These are phyloP conservation scores for Alternaria ethzedia DNA, from an alignment of 2,329 filamentous ascomycete species.

Conservation along the genomic window DNA sequence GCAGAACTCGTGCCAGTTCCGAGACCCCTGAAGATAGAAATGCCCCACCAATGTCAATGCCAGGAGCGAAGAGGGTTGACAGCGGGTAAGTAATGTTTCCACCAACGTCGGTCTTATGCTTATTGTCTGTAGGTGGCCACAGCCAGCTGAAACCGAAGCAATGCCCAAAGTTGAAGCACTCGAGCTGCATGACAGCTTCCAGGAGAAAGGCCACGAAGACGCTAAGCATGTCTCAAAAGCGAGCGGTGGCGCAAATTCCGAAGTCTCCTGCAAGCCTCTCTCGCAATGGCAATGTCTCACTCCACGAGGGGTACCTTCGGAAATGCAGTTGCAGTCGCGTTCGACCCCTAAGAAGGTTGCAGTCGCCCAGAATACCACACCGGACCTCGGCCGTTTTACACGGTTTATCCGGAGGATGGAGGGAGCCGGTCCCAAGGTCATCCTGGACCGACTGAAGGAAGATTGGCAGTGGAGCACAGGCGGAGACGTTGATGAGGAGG, in stretches of 20 bases:
- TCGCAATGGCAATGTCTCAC: constrained; percentile 44
- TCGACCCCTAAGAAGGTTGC: constrained; percentile 22
- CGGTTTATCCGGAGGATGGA: constrained; percentile 64
- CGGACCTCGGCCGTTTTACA: constrained; percentile 54
- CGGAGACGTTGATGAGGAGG: constrained; percentile 54
- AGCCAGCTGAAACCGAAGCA: constrained; percentile 25
- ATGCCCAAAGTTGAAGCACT: constrained; percentile 30
- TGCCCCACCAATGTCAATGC: not conserved
- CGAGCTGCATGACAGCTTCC: constrained; percentile 22
- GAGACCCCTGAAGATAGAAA: constrained; percentile 13
- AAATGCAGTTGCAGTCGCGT: constrained; percentile 23
- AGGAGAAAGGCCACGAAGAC: constrained; percentile 1
- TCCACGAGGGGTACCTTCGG: constrained; percentile 24
- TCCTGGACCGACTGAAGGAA: constrained; percentile 63
- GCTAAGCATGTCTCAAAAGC: constrained; percentile 15
- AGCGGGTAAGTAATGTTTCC: constrained; percentile 4
- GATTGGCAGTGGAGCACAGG: constrained; percentile 48
- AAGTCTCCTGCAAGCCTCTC: constrained; percentile 35
- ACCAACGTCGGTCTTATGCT: not conserved
- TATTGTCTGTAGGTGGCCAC: constrained; percentile 16
- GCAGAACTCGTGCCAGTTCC: constrained; percentile 29
- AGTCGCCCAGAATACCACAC: constrained; percentile 24
- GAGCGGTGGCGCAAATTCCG: constrained; percentile 16
- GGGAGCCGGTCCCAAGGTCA: constrained; percentile 57
- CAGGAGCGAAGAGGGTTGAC: not conserved